These are phyloP conservation scores for Neltuma alba DNA, from an alignment of 306 rosid species.

Conservation along the genomic window DNA sequence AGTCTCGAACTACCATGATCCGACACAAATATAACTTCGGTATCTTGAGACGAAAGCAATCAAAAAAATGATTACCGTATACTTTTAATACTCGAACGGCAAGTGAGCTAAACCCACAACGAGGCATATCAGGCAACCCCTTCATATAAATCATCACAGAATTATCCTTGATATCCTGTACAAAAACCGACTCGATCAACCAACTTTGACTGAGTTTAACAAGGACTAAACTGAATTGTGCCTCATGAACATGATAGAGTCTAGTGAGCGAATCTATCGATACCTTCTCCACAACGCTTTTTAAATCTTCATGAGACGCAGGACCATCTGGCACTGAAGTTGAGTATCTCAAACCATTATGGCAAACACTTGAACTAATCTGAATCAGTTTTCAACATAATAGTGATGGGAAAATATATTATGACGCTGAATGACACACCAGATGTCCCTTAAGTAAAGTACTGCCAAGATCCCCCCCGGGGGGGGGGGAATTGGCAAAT, in stretches of 20 bases:
- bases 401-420: not conserved
- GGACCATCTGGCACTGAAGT: not conserved
- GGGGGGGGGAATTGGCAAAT: not conserved
- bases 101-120: conserved; percentile 9
- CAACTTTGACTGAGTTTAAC: not conserved
- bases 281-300: not conserved
- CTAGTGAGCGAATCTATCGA: not conserved
- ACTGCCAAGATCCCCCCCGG: not conserved
- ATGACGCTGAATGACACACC: not conserved
- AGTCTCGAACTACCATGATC: not conserved
- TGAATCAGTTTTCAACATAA: not conserved
- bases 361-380: not conserved
- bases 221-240: not conserved
- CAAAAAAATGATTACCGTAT: not conserved
- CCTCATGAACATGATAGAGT: not conserved
- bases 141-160: conserved; percentile 5
- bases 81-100: not conserved
- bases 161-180: conserved; percentile 18
- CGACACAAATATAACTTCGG: not conserved
- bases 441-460: not conserved
- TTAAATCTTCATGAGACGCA: not conserved
- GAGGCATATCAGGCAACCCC: conserved; percentile 9
- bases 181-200: not conserved
- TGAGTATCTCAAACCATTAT: not conserved
- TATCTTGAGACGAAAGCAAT: not conserved